These are phyloP conservation scores for Solanum peruvianum DNA, from an alignment of 257 asterid genomes.

Conservation along the genomic window DNA sequence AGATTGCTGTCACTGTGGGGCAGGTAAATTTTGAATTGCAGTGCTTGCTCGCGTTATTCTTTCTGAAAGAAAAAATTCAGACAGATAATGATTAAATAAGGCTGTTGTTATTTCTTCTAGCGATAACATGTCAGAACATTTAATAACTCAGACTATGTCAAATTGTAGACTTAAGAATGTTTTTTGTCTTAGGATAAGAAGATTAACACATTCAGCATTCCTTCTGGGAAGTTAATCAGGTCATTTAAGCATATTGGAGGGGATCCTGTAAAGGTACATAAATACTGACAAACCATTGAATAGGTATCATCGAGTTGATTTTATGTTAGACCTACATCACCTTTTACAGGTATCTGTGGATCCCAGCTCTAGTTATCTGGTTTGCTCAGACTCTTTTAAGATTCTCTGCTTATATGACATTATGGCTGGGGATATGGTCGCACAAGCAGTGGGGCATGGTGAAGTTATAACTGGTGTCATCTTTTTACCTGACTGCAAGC, in stretches of 20 bases:
- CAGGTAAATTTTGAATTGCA: slow-evolving; percentile 25
- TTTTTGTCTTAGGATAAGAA: slow-evolving; percentile 35
- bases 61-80: neutral
- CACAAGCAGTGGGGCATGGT: slow-evolving; percentile 55
- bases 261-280: slow-evolving; percentile 48
- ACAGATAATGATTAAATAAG: neutral
- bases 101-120: neutral
- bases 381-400: slow-evolving; percentile 46
- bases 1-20: slow-evolving; percentile 37
- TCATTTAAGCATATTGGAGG: slow-evolving; percentile 46
- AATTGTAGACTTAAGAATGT: neutral
- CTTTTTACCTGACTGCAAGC: slow-evolving; percentile 63
- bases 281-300: neutral
- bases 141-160: neutral
- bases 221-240: slow-evolving; percentile 38
- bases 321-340: neutral
- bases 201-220: slow-evolving; percentile 36
- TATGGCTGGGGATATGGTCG: slow-evolving; percentile 44
- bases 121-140: neutral
- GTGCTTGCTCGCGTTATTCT: neutral
- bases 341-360: slow-evolving; percentile 44
- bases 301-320: neutral
- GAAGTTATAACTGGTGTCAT: slow-evolving; percentile 43
- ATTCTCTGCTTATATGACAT: slow-evolving; percentile 48
- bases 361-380: slow-evolving; percentile 51